These are phyloP conservation scores for Laburnicola sp. DNA, from an alignment of 2,329 filamentous ascomycete species.

Conservation along the genomic window DNA sequence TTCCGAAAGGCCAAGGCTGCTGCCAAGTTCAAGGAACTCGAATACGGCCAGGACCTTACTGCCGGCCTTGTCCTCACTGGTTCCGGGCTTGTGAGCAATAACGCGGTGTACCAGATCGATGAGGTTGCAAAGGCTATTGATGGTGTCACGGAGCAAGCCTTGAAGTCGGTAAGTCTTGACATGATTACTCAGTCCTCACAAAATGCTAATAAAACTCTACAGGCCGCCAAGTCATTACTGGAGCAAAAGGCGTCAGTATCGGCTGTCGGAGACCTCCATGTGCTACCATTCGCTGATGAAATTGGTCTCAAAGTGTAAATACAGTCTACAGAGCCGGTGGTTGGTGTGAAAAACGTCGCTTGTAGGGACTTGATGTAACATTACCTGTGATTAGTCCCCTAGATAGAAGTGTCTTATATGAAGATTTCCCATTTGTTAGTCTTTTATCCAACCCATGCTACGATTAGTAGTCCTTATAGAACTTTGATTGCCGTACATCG, in stretches of 20 bases:
- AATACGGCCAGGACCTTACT: conserved; percentile 75
- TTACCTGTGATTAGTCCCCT: conserved; percentile 48
- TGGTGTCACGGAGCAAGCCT: conserved; percentile 76
- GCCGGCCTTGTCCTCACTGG: conserved; percentile 82
- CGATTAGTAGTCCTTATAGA: too few species aligned
- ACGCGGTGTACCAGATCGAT: conserved; percentile 81
- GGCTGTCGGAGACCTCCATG: conserved; percentile 86
- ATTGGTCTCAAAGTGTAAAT: conserved; percentile 91
- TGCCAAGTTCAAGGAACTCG: conserved; percentile 90
- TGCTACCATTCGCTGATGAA: conserved; percentile 90
- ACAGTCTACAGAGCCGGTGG: conserved; percentile 32
- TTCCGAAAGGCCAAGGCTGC: conserved; percentile 88
- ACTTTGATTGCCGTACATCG: too few species aligned
- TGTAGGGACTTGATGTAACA: conserved; percentile 44
- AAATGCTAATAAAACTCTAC: conserved; percentile 25
- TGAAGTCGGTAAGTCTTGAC: conserved; percentile 73
- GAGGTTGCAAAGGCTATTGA: conserved; percentile 78
- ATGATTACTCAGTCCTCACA: not conserved
- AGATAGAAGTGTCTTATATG: conserved; percentile 45
- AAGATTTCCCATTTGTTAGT: conserved; percentile 37
- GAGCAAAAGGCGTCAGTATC: conserved; percentile 87
- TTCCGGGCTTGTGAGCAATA: conserved; percentile 77
- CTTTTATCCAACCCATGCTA: too few species aligned
- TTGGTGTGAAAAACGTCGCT: conserved; percentile 34
- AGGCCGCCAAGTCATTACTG: conserved; percentile 87